Evolutionary conservation across 83 land plant species (phyloP).

Genomic region (Diphasiastrum complanatum): DNA sequence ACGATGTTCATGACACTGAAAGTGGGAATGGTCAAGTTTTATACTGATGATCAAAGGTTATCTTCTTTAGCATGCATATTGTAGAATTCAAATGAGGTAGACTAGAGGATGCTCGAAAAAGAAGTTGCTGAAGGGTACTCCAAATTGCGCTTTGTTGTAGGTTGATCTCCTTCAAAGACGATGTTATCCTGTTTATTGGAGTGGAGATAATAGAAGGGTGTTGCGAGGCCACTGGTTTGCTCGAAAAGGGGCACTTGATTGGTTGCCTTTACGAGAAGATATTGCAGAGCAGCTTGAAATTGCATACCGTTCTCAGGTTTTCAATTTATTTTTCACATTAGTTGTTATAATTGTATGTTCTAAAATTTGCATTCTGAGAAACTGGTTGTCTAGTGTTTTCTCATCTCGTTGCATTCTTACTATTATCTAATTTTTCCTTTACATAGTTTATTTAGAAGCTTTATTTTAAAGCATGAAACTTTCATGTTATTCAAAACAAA

Average conservation of each 20-base stretch:
- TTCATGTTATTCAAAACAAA: too few species aligned
- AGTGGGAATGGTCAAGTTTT: too few species aligned
- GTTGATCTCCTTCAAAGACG: constrained; percentile 74
- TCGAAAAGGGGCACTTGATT: constrained; percentile 82
- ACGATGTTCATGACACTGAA: too few species aligned
- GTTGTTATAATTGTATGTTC: not conserved
- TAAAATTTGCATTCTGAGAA: too few species aligned
- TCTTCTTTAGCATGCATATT: too few species aligned
- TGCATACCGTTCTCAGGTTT: constrained; percentile 79
- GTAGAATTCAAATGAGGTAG: too few species aligned
- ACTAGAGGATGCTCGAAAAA: too few species aligned
- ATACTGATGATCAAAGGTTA: too few species aligned
- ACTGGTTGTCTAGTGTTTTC: too few species aligned
- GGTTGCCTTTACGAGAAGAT: constrained; percentile 97
- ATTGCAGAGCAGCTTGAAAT: constrained; percentile 88
- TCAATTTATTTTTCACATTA: not conserved
- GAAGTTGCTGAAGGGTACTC: too few species aligned
- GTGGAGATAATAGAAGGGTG: constrained; percentile 88
- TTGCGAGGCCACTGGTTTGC: constrained; percentile 98
- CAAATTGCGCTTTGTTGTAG: constrained; percentile 46
- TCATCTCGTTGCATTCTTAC: not conserved
- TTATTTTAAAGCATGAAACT: too few species aligned
- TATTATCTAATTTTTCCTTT: not conserved
- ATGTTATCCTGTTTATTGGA: constrained; percentile 97
- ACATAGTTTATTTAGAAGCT: not conserved